Conservation (phyloP, 202 grass and related monocot genomes). For the Saccharum hybrid region DNA sequence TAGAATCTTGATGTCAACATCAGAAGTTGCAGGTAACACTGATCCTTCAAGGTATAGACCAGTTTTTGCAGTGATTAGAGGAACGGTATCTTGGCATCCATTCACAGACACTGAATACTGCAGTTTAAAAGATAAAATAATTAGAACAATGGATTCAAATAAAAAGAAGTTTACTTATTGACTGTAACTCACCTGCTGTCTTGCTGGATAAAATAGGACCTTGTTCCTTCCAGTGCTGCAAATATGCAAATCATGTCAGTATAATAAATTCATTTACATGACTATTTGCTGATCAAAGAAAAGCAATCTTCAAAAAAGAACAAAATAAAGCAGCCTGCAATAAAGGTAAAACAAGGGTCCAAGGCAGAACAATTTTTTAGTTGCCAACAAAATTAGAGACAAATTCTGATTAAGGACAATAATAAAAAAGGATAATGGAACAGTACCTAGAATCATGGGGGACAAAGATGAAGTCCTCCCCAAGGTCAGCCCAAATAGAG, state of each 20-base stretch:
- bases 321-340: conserved; percentile 12
- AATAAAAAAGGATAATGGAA: not conserved
- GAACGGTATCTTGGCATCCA: conserved; percentile 80
- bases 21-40: conserved; percentile 74
- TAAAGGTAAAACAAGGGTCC: conserved; percentile 28
- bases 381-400: conserved; percentile 10
- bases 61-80: conserved; percentile 66
- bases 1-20: conserved; percentile 78
- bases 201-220: conserved; percentile 92
- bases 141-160: conserved; percentile 29
- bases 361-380: conserved; percentile 16
- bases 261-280: conserved; percentile 24
- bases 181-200: conserved; percentile 58
- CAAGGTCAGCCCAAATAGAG: conserved; percentile 83
- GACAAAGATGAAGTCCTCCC: conserved; percentile 76
- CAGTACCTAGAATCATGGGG: conserved; percentile 82
- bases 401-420: not conserved
- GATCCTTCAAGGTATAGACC: conserved; percentile 90
- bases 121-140: conserved; percentile 31
- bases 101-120: conserved; percentile 79
- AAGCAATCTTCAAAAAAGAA: not conserved
- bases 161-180: conserved; percentile 13
- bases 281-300: conserved; percentile 29
- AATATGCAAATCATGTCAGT: conserved; percentile 32
- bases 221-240: conserved; percentile 68